Percentiles rank a stretch among this genome's conserved stretches.
Conservation (phyloP, 2,329 filamentous ascomycete species). For the Diaporthe vaccinii region DNA sequence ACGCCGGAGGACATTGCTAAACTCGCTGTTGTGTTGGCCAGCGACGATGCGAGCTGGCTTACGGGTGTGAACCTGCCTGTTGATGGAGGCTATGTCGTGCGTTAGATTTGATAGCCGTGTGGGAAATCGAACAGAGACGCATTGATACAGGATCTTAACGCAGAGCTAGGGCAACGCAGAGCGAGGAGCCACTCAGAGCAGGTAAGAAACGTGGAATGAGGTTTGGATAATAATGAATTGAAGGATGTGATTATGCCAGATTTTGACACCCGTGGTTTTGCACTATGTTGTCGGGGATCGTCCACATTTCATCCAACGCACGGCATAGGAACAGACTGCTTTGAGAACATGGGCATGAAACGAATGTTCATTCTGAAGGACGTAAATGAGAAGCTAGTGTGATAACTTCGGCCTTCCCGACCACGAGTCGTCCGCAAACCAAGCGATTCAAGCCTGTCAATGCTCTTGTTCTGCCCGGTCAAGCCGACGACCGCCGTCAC, state of each 20-base stretch:
- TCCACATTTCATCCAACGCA: neutral
- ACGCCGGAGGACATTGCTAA: slow-evolving; percentile 23
- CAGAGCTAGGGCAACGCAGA: neutral
- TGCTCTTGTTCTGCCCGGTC: neutral
- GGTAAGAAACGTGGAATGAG: neutral
- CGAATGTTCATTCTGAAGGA: neutral
- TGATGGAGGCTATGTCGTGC: slow-evolving; percentile 6
- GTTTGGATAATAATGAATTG: neutral
- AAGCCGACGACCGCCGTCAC: neutral
- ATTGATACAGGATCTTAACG: neutral
- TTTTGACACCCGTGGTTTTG: neutral
- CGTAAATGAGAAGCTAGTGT: neutral
- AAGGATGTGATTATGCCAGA: neutral
- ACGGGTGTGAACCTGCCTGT: slow-evolving; percentile 29
- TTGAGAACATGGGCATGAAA: neutral
- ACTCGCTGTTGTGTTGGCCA: slow-evolving; percentile 31
- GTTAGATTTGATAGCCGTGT: neutral
- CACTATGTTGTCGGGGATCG: neutral
- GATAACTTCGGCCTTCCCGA: neutral
- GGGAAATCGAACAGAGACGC: no score
- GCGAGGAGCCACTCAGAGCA: neutral
- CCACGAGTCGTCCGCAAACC: neutral
- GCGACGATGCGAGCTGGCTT: slow-evolving; percentile 36
- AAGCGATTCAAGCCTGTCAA: neutral
- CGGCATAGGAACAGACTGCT: neutral